A percentile compares a stretch with the other conserved stretches of the same genome.
Conservation (phyloP, 139 green algal species). For the Chlamydomonas eustigma region DNA sequence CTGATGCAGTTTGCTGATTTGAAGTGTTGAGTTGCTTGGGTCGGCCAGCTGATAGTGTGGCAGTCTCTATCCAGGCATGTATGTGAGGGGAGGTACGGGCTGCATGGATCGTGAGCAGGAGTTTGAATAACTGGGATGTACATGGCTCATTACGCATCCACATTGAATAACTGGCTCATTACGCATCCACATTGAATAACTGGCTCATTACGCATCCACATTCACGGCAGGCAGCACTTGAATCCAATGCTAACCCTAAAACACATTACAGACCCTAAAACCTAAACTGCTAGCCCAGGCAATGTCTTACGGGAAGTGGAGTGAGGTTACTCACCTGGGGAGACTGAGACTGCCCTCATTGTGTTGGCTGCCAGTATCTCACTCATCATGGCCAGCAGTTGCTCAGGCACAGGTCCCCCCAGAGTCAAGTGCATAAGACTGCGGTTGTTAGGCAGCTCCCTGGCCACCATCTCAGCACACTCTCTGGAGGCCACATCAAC, state of each 20-base stretch:
- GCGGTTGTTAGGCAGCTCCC: slow-evolving; percentile 32
- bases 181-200: no score
- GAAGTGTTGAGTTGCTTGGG: not conserved
- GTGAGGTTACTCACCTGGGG: slow-evolving; percentile 8
- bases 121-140: no score
- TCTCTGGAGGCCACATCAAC: slow-evolving; percentile 42
- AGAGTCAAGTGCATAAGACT: slow-evolving; percentile 51
- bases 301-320: no score
- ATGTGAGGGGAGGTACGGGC: slow-evolving; percentile 34
- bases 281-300: no score
- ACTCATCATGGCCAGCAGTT: slow-evolving; percentile 33
- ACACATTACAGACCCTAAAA: no score
- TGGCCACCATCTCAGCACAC: slow-evolving; percentile 39
- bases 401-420: slow-evolving; percentile 47
- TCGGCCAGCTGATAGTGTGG: slow-evolving; percentile 12
- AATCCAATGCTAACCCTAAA: no score
- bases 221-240: no score
- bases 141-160: no score
- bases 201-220: no score
- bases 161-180: no score
- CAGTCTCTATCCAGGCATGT: slow-evolving; percentile 45
- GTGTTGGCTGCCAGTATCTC: slow-evolving; percentile 30
- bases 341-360: not conserved
- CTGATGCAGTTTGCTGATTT: not conserved
- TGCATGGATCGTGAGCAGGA: no score